These are phyloP conservation scores for Sphaerulina populicola DNA, from an alignment of 2,329 filamentous ascomycete genomes.

Conservation along the genomic window DNA sequence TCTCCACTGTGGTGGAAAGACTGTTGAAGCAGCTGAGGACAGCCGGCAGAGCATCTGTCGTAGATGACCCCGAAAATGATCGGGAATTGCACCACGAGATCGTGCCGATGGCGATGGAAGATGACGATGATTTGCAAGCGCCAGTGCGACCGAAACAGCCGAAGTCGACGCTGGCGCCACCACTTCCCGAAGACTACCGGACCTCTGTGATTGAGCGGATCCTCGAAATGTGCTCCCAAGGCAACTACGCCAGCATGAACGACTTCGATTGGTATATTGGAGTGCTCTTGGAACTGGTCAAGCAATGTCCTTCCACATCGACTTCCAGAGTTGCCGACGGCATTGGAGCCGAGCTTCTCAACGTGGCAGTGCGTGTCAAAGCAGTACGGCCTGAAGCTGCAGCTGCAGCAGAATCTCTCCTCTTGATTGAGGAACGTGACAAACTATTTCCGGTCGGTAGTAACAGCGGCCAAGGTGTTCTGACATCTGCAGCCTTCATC, in stretches of 20 bases:
- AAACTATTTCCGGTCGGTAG: conserved; percentile 47
- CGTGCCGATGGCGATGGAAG: conserved; percentile 46
- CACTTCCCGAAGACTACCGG: conserved; percentile 78
- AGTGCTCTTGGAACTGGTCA: conserved; percentile 74
- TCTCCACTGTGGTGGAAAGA: conserved; percentile 74
- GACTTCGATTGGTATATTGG: conserved; percentile 99
- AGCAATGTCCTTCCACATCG: conserved; percentile 50
- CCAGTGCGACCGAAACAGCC: conserved; percentile 46
- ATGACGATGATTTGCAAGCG: conserved; percentile 51
- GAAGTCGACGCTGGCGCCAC: conserved; percentile 44
- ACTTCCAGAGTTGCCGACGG: conserved; percentile 50
- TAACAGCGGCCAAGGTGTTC: conserved; percentile 51
- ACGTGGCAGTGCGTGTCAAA: conserved; percentile 83
- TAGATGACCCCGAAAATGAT: conserved; percentile 42
- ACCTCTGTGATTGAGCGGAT: conserved; percentile 74
- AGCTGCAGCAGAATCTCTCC: conserved; percentile 66
- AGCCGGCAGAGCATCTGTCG: conserved; percentile 49
- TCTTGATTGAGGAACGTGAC: conserved; percentile 56
- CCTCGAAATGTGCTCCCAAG: conserved; percentile 77
- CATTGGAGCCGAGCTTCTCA: conserved; percentile 80
- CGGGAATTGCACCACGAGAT: conserved; percentile 38
- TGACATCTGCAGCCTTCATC: conserved; percentile 74
- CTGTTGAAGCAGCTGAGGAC: conserved; percentile 75
- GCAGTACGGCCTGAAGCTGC: conserved; percentile 74
- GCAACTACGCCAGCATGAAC: conserved; percentile 74